Conservation (phyloP, 2,329 filamentous ascomycete species). For the Diaporthe vexans region DNA sequence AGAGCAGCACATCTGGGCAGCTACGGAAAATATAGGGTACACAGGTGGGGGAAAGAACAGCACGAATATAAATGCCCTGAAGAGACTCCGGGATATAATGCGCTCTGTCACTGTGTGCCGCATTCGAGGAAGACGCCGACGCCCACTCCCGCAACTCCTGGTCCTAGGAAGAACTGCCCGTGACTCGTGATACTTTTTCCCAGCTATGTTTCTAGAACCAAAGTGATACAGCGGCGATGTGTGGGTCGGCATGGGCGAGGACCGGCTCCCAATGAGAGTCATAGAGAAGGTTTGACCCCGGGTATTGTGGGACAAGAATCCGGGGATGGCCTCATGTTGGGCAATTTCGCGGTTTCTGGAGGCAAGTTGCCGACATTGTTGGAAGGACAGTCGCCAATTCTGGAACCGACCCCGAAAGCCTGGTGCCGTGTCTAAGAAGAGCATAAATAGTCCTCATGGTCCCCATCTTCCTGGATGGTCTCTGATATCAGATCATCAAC, state of each 20-base stretch:
- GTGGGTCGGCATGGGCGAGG: not conserved
- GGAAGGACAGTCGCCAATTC: not conserved
- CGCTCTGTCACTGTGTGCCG: too few species aligned
- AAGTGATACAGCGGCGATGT: too few species aligned
- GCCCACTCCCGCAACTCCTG: too few species aligned
- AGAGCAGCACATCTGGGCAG: too few species aligned
- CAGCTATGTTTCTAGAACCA: too few species aligned
- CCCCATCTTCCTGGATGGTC: not conserved
- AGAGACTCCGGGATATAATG: too few species aligned
- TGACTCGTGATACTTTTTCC: too few species aligned
- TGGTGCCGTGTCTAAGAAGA: not conserved
- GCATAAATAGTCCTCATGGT: not conserved
- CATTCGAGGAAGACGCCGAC: too few species aligned
- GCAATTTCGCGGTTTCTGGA: not conserved
- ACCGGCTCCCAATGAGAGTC: not conserved
- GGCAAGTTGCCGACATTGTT: not conserved
- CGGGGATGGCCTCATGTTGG: not conserved
- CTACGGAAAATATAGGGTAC: not conserved
- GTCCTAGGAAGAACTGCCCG: too few species aligned
- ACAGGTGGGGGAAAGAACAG: too few species aligned
- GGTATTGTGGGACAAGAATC: not conserved
- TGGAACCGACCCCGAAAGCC: not conserved
- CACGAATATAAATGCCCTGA: too few species aligned
- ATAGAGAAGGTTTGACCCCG: not conserved
- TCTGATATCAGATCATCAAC: not conserved